Evolutionary conservation across 2,329 filamentous ascomycete genomes (phyloP).

Genomic region (Exophiala viscosa): DNA sequence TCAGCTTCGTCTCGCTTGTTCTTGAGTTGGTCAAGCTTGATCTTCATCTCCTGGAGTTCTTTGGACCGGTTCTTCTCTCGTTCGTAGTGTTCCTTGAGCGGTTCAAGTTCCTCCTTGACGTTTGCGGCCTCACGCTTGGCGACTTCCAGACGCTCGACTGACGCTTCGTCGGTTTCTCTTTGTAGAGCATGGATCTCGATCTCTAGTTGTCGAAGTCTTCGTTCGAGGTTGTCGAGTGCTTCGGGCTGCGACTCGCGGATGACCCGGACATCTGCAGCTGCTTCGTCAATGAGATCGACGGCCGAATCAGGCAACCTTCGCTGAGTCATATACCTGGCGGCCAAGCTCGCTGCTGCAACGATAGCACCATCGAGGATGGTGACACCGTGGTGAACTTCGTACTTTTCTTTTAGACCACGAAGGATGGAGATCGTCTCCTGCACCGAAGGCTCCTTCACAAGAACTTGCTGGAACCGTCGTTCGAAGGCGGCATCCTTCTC

Average conservation of each 20-base stretch:
- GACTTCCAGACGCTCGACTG: constrained; percentile 73
- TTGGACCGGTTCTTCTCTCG: constrained; percentile 86
- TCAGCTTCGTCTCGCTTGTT: constrained; percentile 93
- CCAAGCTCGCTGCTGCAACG: constrained; percentile 84
- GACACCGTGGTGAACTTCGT: constrained; percentile 97
- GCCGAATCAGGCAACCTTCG: constrained; percentile 92
- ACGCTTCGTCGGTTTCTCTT: constrained; percentile 91
- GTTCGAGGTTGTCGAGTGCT: constrained; percentile 89
- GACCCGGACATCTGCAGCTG: constrained; percentile 91
- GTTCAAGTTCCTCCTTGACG: constrained; percentile 85
- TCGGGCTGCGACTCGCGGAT: constrained; percentile 95
- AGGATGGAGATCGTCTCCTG: constrained; percentile 93
- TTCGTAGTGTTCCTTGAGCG: constrained; percentile 92
- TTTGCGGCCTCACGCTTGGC: constrained; percentile 91
- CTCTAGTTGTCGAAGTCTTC: constrained; percentile 81
- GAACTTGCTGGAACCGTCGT: constrained; percentile 94
- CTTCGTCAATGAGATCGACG: constrained; percentile 94
- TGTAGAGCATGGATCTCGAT: constrained; percentile 96
- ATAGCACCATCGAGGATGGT: constrained; percentile 93
- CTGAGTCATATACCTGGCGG: constrained; percentile 86
- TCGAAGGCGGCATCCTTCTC: constrained; percentile 98
- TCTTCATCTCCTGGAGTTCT: constrained; percentile 88
- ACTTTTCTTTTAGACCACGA: constrained; percentile 96
- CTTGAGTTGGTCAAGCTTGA: constrained; percentile 87
- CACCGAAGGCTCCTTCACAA: constrained; percentile 90